Percentiles rank a stretch among this genome's conserved stretches.
phyloP scores from a whole-genome alignment of 225 moss, liverwort and hornwort species.

The Asterella californica region DNA sequence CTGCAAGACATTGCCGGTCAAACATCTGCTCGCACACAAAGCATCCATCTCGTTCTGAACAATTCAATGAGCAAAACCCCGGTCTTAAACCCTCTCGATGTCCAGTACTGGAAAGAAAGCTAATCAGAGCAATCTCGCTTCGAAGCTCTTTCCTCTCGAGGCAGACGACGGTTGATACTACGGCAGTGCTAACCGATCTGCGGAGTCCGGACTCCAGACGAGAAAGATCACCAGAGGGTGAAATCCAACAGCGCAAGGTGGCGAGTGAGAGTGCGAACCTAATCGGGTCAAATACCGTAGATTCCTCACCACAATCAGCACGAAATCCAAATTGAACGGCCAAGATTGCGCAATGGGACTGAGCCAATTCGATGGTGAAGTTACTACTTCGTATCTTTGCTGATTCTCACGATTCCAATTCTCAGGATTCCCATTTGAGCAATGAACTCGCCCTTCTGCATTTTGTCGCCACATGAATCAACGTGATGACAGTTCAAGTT shows the following conservation, averaged over 20 bases:
- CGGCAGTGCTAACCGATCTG: too few relatives aligned
- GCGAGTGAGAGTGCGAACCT: neutral
- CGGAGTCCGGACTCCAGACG: too few relatives aligned
- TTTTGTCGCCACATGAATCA: too few relatives aligned
- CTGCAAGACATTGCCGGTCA: neutral
- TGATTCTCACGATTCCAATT: too few relatives aligned
- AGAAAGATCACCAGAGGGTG: neutral
- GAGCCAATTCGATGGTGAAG: neutral
- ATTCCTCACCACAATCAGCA: constrained; percentile 23
- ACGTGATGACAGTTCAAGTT: too few relatives aligned
- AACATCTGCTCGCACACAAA: constrained; percentile 27
- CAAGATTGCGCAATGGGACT: neutral
- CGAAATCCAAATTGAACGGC: constrained; percentile 11
- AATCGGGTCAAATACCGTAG: constrained; percentile 2
- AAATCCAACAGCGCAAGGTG: constrained; percentile 3
- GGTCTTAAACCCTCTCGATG: neutral
- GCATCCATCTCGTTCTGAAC: constrained; percentile 34
- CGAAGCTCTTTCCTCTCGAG: neutral
- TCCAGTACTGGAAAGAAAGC: neutral
- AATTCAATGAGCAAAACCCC: neutral
- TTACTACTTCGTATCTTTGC: neutral
- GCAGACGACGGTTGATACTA: neutral
- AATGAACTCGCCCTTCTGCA: too few relatives aligned
- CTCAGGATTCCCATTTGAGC: too few relatives aligned
- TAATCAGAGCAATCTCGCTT: neutral